Conservation (phyloP, 108 stramenopile genomes). For the Thalassiosira profunda region DNA sequence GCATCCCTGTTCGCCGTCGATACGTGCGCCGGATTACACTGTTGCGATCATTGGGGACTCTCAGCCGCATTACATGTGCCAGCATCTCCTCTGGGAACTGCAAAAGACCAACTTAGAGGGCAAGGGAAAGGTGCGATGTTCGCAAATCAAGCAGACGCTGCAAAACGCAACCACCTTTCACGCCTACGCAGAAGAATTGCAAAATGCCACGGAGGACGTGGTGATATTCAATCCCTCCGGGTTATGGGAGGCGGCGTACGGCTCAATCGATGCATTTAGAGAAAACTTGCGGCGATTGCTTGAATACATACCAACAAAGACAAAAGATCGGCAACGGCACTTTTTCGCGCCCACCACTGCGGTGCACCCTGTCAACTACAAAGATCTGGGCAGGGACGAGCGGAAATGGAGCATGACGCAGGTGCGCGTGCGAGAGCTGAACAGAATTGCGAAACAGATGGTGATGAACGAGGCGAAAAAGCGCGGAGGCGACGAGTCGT, state of each 20-base stretch:
- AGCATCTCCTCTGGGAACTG: conserved; percentile 8
- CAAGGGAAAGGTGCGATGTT: conserved; percentile 19
- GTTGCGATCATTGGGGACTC: conserved; percentile 25
- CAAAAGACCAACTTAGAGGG: not conserved
- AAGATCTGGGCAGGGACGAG: not conserved
- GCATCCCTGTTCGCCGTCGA: not conserved
- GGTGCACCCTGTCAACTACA: conserved; percentile 26
- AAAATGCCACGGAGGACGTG: conserved; percentile 3
- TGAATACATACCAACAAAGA: conserved; percentile 5
- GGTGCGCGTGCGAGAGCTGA: conserved; percentile 10
- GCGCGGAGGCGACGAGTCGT: conserved; percentile 6
- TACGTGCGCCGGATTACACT: conserved; percentile 11
- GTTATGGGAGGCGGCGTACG: conserved; percentile 33
- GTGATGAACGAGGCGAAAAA: conserved; percentile 1
- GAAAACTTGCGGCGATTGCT: conserved; percentile 18
- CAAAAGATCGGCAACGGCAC: not conserved
- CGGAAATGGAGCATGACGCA: conserved; percentile 39
- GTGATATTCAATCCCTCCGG: conserved; percentile 34
- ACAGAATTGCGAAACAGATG: conserved; percentile 9
- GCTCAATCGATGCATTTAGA: conserved; percentile 13
- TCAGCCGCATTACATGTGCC: conserved; percentile 24
- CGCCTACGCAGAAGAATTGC: not conserved
- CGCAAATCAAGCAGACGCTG: conserved; percentile 19
- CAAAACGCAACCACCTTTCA: conserved; percentile 1
- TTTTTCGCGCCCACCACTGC: conserved; percentile 33